Evolutionary conservation across 2,329 filamentous ascomycete genomes (phyloP).

Genomic region (Ilyonectria mors-panacis): DNA sequence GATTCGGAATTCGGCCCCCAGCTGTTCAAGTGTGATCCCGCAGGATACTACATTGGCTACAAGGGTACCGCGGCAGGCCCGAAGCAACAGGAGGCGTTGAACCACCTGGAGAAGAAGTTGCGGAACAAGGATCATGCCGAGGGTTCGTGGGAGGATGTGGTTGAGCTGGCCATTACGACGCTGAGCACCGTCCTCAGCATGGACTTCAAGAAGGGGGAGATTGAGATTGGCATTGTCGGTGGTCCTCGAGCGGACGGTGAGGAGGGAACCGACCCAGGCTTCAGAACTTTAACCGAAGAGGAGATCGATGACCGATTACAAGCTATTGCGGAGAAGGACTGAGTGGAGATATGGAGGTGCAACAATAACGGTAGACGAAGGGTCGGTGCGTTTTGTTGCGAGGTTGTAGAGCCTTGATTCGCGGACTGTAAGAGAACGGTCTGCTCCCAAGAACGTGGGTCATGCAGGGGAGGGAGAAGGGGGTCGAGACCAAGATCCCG

Average conservation of each 20-base stretch:
- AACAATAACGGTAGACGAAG: slow-evolving; percentile 26
- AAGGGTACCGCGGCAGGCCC: slow-evolving; percentile 97
- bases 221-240: slow-evolving; percentile 97
- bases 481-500: slow-evolving; percentile 39
- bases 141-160: slow-evolving; percentile 96
- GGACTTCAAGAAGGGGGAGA: slow-evolving; percentile 99
- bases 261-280: slow-evolving; percentile 83
- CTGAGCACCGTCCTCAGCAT: slow-evolving; percentile 97
- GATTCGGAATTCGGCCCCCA: slow-evolving; percentile 94
- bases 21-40: slow-evolving; percentile 98
- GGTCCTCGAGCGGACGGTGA: slow-evolving; percentile 86
- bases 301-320: slow-evolving; percentile 99
- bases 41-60: slow-evolving; percentile 98
- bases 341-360: slow-evolving; percentile 55
- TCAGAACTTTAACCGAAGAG: slow-evolving; percentile 93
- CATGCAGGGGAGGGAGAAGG: slow-evolving; percentile 44
- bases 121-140: slow-evolving; percentile 98
- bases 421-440: slow-evolving; percentile 32
- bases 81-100: slow-evolving; percentile 98
- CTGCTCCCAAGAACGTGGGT: slow-evolving; percentile 40
- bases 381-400: slow-evolving; percentile 29
- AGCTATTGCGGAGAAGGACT: slow-evolving; percentile 99
- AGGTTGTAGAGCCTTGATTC: slow-evolving; percentile 40
- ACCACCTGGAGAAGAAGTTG: slow-evolving; percentile 99
- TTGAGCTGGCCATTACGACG: slow-evolving; percentile 95